A percentile compares a stretch with the other conserved stretches of the same genome.
phyloP scores from a whole-genome alignment of 1,284 basidiomycete genomes.

The Ganoderma lingzhi region DNA sequence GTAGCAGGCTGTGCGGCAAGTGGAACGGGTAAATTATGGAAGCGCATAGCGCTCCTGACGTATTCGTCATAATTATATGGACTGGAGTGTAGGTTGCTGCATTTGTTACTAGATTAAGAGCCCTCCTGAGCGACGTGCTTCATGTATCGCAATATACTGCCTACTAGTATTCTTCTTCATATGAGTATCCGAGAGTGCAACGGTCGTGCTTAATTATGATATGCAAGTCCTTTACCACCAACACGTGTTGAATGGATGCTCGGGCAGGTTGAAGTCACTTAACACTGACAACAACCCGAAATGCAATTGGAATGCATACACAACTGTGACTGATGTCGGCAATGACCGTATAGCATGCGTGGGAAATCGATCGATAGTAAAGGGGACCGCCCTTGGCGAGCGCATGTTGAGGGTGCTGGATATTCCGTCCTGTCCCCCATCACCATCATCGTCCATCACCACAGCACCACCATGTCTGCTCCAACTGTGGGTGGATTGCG shows the following conservation, averaged over 20 bases:
- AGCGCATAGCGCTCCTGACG: constrained; percentile 24
- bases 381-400: constrained; percentile 31
- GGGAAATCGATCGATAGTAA: constrained; percentile 46
- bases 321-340: constrained; percentile 33
- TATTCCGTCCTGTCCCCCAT: constrained; percentile 18
- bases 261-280: not conserved
- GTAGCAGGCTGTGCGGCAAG: constrained; percentile 15
- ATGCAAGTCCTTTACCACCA: not conserved
- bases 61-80: constrained; percentile 16
- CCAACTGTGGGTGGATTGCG: constrained; percentile 28
- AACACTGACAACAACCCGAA: not conserved
- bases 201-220: not conserved
- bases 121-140: constrained; percentile 12
- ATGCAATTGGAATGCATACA: constrained; percentile 10
- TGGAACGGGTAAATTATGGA: constrained; percentile 24
- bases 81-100: not conserved
- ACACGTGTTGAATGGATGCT: not conserved
- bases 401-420: constrained; percentile 21
- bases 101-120: constrained; percentile 18
- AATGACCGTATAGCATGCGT: constrained; percentile 42
- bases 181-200: not conserved
- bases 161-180: not conserved
- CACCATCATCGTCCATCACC: constrained; percentile 35
- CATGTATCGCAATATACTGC: not conserved
- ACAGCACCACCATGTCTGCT: constrained; percentile 28